Evolutionary conservation across 2,329 filamentous ascomycete species (phyloP).

Genomic region (Trichoderma koningii): DNA sequence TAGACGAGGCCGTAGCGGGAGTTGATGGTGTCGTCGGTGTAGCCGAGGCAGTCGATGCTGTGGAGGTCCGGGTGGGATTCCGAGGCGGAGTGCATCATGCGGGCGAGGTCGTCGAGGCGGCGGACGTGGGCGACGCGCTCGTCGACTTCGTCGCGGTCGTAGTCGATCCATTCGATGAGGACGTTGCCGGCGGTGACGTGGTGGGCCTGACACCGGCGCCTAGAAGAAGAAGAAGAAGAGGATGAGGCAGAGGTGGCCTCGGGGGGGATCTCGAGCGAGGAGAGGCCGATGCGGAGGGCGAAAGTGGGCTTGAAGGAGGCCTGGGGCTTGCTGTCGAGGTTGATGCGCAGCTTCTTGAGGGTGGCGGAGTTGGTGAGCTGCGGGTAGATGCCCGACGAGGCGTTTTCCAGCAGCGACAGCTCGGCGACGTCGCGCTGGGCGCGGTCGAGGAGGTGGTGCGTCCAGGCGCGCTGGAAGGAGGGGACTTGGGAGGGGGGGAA

Average conservation of each 20-base stretch:
- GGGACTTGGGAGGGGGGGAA: constrained; percentile 47
- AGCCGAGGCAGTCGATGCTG: constrained; percentile 51
- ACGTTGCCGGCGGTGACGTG: constrained; percentile 42
- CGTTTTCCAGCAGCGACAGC: constrained; percentile 47
- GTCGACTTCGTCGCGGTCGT: constrained; percentile 47
- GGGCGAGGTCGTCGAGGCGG: constrained; percentile 50
- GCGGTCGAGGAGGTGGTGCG: constrained; percentile 49
- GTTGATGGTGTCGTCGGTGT: constrained; percentile 45
- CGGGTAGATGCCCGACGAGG: constrained; percentile 46
- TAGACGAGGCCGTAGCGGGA: constrained; percentile 50
- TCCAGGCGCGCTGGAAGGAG: constrained; percentile 50
- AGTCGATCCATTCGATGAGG: constrained; percentile 50
- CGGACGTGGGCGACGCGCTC: constrained; percentile 48
- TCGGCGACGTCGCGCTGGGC: constrained; percentile 46
- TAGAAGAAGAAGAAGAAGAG: too few relatives aligned
- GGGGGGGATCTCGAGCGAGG: constrained; percentile 36
- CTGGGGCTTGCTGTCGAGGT: constrained; percentile 47
- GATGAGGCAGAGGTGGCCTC: neutral
- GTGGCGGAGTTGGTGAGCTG: constrained; percentile 46
- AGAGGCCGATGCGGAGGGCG: constrained; percentile 44
- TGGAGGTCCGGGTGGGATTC: constrained; percentile 50
- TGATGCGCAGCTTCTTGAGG: constrained; percentile 50
- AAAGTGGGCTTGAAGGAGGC: constrained; percentile 47
- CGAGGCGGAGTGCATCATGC: constrained; percentile 51
- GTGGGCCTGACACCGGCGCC: constrained; percentile 38